These are phyloP conservation scores for Vachellia collinsii DNA, from an alignment of 306 rosid species.

Conservation along the genomic window DNA sequence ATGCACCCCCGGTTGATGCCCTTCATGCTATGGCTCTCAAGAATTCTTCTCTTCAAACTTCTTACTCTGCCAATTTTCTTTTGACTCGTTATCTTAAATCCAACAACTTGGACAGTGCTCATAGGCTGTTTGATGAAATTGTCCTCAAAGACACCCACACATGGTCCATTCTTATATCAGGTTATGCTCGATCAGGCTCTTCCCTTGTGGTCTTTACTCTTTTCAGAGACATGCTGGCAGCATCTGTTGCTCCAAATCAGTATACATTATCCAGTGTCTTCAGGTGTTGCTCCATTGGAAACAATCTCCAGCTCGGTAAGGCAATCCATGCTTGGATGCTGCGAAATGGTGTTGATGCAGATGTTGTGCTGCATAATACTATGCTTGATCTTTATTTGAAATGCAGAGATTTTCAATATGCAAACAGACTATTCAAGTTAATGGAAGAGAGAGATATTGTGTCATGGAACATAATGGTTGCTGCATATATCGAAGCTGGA, in stretches of 20 bases:
- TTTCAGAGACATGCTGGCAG: constrained; percentile 66
- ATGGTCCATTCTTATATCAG: constrained; percentile 82
- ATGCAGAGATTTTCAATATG: constrained; percentile 58
- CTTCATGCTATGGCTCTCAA: constrained; percentile 67
- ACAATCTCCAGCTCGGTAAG: constrained; percentile 58
- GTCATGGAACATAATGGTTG: constrained; percentile 74
- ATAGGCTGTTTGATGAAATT: constrained; percentile 74
- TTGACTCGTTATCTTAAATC: constrained; percentile 50
- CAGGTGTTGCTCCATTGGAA: constrained; percentile 60
- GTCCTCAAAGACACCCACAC: constrained; percentile 55
- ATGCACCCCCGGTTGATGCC: constrained; percentile 24
- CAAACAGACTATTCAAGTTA: constrained; percentile 57
- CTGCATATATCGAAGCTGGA: constrained; percentile 58
- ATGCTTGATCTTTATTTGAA: constrained; percentile 76
- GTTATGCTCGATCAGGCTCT: constrained; percentile 57
- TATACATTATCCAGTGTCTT: constrained; percentile 68
- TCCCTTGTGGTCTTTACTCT: constrained; percentile 53
- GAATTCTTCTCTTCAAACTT: constrained; percentile 51
- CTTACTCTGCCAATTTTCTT: constrained; percentile 51
- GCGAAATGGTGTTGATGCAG: constrained; percentile 64
- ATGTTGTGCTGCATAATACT: constrained; percentile 72
- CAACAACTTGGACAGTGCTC: constrained; percentile 49
- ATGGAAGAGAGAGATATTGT: constrained; percentile 57
- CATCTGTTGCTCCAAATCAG: constrained; percentile 67
- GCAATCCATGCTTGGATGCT: constrained; percentile 82